Base-by-base conservation (phyloP, 352 stramenopile species). In the Phytopythium ostracodes region DNA sequence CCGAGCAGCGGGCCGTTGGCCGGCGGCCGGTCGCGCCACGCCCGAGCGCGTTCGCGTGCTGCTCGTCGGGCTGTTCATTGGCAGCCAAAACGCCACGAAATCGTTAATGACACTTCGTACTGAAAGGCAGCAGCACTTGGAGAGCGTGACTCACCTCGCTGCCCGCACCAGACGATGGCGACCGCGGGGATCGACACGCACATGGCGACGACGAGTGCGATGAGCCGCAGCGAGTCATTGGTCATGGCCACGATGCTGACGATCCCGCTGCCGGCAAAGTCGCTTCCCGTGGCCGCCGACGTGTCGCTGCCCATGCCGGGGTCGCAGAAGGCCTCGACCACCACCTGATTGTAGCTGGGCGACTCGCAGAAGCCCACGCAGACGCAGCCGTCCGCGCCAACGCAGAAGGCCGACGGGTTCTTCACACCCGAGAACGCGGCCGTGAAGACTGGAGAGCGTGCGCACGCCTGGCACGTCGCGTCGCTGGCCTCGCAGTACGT, bases 401-500 rank as follows among this genome's bases (percentile, higher is more conserved):
- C 25, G 36, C 71, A 79, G 43, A 64, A 76, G 1, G 71, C 62
- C 29, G 67, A 62, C 8, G 70, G 59, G 18, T 74, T 65, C 44
- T 22, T 62, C 17, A 24, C 25, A 0, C 29, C 44, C 1, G 55
- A 59, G 11, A 18, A 33, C 3, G 49, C 44, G 15, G 20, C 33
- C 3, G 49, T 42, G 47, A 59, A 65, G 24, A n/a, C 1, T 7
- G 56, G 27, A 20, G 51, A 62, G n/a, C 51, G 55, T 15, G 40
- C 50, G 22, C 71, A 82, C 8, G 69, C 42, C 2, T 50, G 35
- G 44, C 74, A 82, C 0, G 61, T 63, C 1, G 52, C 46, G 43
- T 82, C 74, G 11, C 11, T 68, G 11, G 58, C 31, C 12, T 71
- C 66, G 59, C 78, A 88, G 60, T 88, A 88, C 0, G 67, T 77